Percentiles rank a stretch among this genome's conserved stretches.
These are phyloP conservation scores for Delonix regia DNA, from an alignment of 306 rosid genomes.

Conservation along the genomic window DNA sequence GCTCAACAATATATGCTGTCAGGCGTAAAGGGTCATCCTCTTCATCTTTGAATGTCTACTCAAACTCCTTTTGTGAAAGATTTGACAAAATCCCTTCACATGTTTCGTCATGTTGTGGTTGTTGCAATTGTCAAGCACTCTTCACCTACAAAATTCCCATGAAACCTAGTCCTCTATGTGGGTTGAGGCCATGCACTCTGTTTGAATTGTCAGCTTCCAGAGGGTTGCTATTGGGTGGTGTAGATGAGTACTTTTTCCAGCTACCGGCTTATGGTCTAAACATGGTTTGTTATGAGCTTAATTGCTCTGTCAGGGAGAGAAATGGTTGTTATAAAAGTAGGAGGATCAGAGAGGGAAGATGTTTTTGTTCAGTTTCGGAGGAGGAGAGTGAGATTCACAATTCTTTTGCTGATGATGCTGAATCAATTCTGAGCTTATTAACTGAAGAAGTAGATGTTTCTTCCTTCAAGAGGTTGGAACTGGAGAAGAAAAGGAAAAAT, in stretches of 20 bases:
- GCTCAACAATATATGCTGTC: not conserved
- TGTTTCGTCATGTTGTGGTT: not conserved
- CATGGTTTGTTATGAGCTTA: not conserved
- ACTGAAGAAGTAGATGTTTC: not conserved
- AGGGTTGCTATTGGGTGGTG: not conserved
- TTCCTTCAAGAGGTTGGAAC: not conserved
- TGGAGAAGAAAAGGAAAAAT: not conserved
- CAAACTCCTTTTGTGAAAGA: not conserved
- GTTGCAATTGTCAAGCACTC: not conserved
- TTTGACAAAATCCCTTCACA: not conserved
- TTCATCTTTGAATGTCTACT: not conserved
- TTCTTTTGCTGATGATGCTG: not conserved
- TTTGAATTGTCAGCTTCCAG: not conserved
- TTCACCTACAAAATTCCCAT: not conserved
- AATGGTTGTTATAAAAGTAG: not conserved
- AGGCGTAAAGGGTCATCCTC: not conserved
- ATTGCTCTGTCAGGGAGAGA: not conserved
- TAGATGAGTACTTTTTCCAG: not conserved
- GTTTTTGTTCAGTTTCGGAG: not conserved
- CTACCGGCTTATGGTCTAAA: not conserved
- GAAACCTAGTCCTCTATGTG: not conserved
- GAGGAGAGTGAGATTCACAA: not conserved
- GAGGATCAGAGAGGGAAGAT: not conserved
- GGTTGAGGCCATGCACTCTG: not conserved
- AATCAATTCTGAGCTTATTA: not conserved